Evolutionary conservation across 805 yeast species (phyloP), one percentile per base, ranked within the genome.

Genomic region (Teunomyces tritomae): DNA sequence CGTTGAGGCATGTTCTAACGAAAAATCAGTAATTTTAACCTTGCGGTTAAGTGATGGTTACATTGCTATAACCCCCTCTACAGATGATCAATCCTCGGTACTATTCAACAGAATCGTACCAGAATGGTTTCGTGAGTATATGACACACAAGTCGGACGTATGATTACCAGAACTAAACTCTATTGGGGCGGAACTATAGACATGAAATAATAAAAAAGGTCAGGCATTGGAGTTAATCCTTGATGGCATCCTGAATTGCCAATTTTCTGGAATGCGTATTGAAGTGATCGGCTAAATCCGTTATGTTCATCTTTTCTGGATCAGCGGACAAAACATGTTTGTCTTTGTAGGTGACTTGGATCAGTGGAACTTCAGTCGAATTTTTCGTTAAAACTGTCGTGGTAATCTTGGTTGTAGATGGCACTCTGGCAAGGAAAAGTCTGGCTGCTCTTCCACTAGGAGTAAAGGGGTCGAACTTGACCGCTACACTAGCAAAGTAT

Each of bases 201-300:
- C 33, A 30, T 30, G 43, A 28, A 40, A 10, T 6, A 9, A 10
- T 39, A 6, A 28, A 11, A 5, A 11, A n/a, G 8, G 14, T 40
- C 24, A 17, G 14, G 14, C 34, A 32, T 14, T 17, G 8, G 8
- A 34, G 14, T 44, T 51, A 56, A 27, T 52, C 63, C 47, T 68
- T 62, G 44, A 87, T 81, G 50, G 85, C 85, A 50, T 89, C 96
- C 59, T 87, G 76, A 56, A 90, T 74, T 50, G 83, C 83, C 57
- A 91, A 69, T 58, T 82, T 79, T 67, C 96, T 82, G 8, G 96
- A 89, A 61, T 91, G 95, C 48, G 87, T 76, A 62, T 91, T 95
- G 54, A 92, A 82, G 50, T 75, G 65, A 46, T 81, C 83, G 8
- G 79, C 70, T 56, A 90, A 68, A 54, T 90, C 96, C 73, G 87